Evolutionary conservation across 768 basidiomycete genomes (phyloP).

Genomic region (Pleurotus djamor): DNA sequence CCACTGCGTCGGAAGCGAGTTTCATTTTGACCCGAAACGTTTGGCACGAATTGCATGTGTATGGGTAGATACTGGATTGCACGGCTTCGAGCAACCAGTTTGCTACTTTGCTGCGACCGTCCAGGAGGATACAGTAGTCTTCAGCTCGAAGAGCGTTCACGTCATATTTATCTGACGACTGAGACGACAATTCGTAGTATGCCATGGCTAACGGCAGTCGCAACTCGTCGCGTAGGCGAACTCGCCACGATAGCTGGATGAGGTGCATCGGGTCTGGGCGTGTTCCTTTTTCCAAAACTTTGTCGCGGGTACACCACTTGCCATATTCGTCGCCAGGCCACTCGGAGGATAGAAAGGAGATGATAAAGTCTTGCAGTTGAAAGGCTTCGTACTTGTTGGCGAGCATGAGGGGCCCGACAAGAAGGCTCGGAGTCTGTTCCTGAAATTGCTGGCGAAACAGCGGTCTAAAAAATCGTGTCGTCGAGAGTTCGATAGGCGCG

Average conservation of each 20-base stretch:
- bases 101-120: background rate
- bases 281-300: background rate
- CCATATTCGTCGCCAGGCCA: background rate
- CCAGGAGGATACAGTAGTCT: background rate
- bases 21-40: background rate
- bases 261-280: background rate
- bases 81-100: background rate
- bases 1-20: background rate
- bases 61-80: background rate
- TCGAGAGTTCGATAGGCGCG: background rate
- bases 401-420: constrained; percentile 6
- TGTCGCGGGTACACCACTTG: background rate
- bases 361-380: background rate
- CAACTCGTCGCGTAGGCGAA: background rate
- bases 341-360: background rate
- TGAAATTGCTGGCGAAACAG: background rate
- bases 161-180: background rate
- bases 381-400: constrained; percentile 7
- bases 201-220: background rate
- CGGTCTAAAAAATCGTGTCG: background rate
- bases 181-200: background rate
- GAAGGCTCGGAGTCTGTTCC: background rate
- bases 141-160: background rate
- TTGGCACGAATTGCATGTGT: background rate
- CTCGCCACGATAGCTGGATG: background rate